These are phyloP conservation scores for Cryptosporidium felis DNA, from an alignment of 169 alveolate species.

Conservation along the genomic window DNA sequence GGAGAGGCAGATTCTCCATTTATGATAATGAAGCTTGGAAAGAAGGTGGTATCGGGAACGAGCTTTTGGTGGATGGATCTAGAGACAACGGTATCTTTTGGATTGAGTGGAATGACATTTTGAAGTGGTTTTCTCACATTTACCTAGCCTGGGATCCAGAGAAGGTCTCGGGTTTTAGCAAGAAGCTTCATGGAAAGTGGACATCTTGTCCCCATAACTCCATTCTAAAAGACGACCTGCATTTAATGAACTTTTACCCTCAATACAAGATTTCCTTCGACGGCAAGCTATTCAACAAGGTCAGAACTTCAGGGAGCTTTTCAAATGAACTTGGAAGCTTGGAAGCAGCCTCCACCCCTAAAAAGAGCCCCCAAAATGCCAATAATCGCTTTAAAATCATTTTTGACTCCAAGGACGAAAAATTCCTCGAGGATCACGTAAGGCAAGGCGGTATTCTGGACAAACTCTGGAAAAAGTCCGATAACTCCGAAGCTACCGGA, in stretches of 20 bases:
- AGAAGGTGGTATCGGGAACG: slow-evolving; percentile 71
- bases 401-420: too few species aligned
- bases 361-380: too few species aligned
- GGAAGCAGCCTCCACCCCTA: too few species aligned
- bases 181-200: slow-evolving; percentile 78
- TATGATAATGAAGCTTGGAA: slow-evolving; percentile 78
- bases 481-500: background rate
- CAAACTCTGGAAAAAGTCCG: slow-evolving; percentile 1
- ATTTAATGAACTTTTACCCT: slow-evolving; percentile 84
- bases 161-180: background rate
- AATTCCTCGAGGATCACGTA: too few species aligned
- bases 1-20: slow-evolving; percentile 86
- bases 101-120: slow-evolving; percentile 89
- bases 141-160: slow-evolving; percentile 86
- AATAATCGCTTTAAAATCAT: too few species aligned
- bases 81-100: slow-evolving; percentile 86
- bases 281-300: background rate
- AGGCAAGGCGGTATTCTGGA: too few species aligned
- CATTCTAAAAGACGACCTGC: slow-evolving; percentile 82
- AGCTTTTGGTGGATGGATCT: slow-evolving; percentile 2
- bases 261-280: slow-evolving; percentile 71
- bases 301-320: too few species aligned
- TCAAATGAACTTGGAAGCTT: too few species aligned
- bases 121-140: slow-evolving; percentile 87
- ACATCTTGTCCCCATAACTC: slow-evolving; percentile 74